phyloP scores from a whole-genome alignment of 106 monocot species.

The Dendrobium nobile region DNA sequence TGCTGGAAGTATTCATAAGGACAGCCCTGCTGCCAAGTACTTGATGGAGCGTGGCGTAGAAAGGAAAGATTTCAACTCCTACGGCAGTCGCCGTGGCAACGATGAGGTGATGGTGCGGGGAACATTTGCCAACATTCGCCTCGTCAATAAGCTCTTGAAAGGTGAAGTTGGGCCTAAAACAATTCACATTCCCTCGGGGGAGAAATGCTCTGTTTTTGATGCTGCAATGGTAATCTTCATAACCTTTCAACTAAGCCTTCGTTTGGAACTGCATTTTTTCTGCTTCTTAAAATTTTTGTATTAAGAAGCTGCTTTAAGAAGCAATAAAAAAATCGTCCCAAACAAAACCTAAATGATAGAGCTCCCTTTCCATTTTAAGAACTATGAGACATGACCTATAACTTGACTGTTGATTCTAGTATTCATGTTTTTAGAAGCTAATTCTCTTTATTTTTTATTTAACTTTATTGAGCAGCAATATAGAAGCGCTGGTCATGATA shows the following conservation, averaged over 20 bases:
- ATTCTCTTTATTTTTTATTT: background rate
- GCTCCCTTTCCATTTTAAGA: background rate
- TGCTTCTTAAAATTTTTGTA: no score
- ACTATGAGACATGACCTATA: background rate
- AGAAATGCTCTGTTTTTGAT: conserved; percentile 85
- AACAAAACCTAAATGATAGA: no score
- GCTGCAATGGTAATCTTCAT: conserved; percentile 57
- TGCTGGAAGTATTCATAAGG: conserved; percentile 85
- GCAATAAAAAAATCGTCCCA: no score
- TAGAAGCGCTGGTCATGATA: conserved; percentile 70
- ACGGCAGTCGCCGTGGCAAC: conserved; percentile 88
- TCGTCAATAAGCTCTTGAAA: conserved; percentile 83
- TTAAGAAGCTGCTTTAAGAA: no score
- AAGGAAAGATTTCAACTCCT: conserved; percentile 87
- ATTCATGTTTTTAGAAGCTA: background rate
- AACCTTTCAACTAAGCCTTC: background rate
- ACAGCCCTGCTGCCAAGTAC: conserved; percentile 81
- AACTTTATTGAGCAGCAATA: conserved; percentile 43
- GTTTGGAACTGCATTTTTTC: no score
- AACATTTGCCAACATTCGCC: conserved; percentile 86
- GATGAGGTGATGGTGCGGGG: conserved; percentile 94
- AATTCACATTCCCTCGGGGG: conserved; percentile 78
- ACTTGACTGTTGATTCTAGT: background rate
- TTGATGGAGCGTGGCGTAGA: conserved; percentile 71
- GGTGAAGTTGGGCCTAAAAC: conserved; percentile 91